These are phyloP conservation scores for Boletus sensibilis DNA, from an alignment of 768 basidiomycete genomes.

Conservation along the genomic window DNA sequence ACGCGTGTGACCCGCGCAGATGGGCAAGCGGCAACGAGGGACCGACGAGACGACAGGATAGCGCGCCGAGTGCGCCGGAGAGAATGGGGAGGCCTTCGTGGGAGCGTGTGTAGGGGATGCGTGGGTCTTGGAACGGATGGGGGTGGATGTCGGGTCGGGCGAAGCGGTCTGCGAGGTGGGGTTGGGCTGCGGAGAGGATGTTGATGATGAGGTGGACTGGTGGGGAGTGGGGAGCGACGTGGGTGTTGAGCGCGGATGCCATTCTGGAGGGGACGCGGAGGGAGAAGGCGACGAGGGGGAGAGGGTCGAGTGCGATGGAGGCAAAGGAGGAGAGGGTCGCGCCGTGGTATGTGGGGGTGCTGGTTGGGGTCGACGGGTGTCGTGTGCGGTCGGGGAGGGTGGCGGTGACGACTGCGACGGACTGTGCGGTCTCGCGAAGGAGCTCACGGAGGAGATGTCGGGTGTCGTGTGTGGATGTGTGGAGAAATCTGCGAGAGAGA, in stretches of 20 bases:
- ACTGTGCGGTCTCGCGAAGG: constrained; percentile 76
- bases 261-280: constrained; percentile 88
- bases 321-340: constrained; percentile 94
- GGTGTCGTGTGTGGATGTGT: constrained; percentile 10
- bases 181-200: constrained; percentile 70
- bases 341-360: constrained; percentile 59
- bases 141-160: constrained; percentile 71
- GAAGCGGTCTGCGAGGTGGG: constrained; percentile 61
- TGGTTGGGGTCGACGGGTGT: not conserved
- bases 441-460: constrained; percentile 47
- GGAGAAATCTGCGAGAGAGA: constrained; percentile 1
- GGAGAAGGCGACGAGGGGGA: constrained; percentile 86
- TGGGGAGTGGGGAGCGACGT: constrained; percentile 1
- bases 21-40: constrained; percentile 62
- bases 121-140: constrained; percentile 48
- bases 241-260: constrained; percentile 56
- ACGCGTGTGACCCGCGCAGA: constrained; percentile 32
- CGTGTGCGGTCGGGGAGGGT: constrained; percentile 40
- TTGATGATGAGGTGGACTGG: constrained; percentile 68
- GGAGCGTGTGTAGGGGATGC: constrained; percentile 40
- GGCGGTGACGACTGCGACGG: constrained; percentile 84
- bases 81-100: constrained; percentile 60
- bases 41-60: constrained; percentile 69
- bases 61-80: constrained; percentile 59
- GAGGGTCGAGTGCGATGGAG: constrained; percentile 86